Base-by-base conservation (phyloP, 1,284 basidiomycete species). In the Sutorius eximius region DNA sequence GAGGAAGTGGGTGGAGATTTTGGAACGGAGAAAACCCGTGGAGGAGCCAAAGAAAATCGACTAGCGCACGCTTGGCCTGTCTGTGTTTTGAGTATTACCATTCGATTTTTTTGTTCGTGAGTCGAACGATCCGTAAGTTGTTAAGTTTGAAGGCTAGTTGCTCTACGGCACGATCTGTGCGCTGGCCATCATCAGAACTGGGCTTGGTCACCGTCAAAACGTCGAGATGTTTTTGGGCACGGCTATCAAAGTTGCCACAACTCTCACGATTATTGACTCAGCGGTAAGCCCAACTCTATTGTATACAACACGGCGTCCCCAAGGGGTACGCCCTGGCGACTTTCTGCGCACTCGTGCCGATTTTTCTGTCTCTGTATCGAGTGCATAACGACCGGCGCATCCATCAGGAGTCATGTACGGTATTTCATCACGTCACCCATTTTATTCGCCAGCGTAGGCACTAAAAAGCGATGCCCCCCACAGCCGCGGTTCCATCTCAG, bases 1-100 rank as follows among this genome's bases (percentile, higher is more conserved):
- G 1, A 85, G 81, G 60, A 95, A 91, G 64, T 95, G 89, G 82
- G 92, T 94, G 5, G 83, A 92, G 70, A 77, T 90, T 6, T 65
- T 91, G 54, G 84, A 87, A 68, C 73, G 77, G 64, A 77, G 49
- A 57, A 69, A 71, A 47, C 40, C 51, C 0, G 53, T 71, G 60
- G 70, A 69, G 12, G 64, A 62, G 32, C 59, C 57, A 3, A 76
- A 78, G 58, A 78, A 75, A 59, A 65, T 77, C 7, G 77, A 79
- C 49, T 81, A 68, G 72, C 37, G 27, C 33, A n/a, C 34, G 32
- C 22, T 24, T 36, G 15, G 13, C 34, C 33, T 52, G 46, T 15
- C 13, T 8, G 10, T 50, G 29, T 48, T 48, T 57, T 46, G 40
- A 9, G 16, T 51, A 20, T 38, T 38, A 20, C 4, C 5, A 5